Evolutionary conservation across 2,329 filamentous ascomycete species (phyloP).

Genomic region (Basipetospora chlamydospora): DNA sequence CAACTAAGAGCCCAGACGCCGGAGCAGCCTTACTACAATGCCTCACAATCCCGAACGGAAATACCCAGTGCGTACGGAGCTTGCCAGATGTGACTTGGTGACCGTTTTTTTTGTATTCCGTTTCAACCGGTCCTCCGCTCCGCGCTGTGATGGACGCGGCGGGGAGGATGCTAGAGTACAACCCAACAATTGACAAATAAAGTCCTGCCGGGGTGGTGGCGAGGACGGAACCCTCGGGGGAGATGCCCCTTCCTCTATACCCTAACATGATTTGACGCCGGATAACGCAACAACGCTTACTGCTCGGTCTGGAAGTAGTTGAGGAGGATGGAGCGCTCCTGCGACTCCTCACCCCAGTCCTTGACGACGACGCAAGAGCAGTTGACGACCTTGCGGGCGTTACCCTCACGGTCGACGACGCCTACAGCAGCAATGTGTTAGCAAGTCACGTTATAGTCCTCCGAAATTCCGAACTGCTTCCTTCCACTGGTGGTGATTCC

Average conservation of each 20-base stretch:
- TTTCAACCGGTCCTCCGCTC: constrained; percentile 17
- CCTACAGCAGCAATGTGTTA: constrained; percentile 38
- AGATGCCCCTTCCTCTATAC: too few relatives aligned
- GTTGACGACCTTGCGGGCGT: constrained; percentile 99
- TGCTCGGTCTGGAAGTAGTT: constrained; percentile 99
- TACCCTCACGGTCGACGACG: constrained; percentile 97
- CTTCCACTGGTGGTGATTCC: too few relatives aligned
- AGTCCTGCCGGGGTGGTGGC: not conserved
- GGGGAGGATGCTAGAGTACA: constrained; percentile 34
- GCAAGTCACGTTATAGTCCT: constrained; percentile 10
- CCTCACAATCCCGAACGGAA: too few relatives aligned
- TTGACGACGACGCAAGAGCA: constrained; percentile 99
- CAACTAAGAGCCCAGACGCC: too few relatives aligned
- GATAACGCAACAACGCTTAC: constrained; percentile 30
- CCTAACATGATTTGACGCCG: constrained; percentile 10
- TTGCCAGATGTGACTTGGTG: too few relatives aligned
- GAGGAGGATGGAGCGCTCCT: constrained; percentile 96
- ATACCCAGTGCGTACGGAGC: too few relatives aligned
- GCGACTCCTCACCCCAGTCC: constrained; percentile 99
- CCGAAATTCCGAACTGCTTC: too few relatives aligned
- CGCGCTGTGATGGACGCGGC: constrained; percentile 28
- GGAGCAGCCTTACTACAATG: too few relatives aligned
- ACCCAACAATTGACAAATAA: constrained; percentile 22
- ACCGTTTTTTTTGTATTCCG: constrained; percentile 25
- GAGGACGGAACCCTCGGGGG: too few relatives aligned